phyloP scores from a whole-genome alignment of 441 rosid genomes.

The Jatropha multifida region DNA sequence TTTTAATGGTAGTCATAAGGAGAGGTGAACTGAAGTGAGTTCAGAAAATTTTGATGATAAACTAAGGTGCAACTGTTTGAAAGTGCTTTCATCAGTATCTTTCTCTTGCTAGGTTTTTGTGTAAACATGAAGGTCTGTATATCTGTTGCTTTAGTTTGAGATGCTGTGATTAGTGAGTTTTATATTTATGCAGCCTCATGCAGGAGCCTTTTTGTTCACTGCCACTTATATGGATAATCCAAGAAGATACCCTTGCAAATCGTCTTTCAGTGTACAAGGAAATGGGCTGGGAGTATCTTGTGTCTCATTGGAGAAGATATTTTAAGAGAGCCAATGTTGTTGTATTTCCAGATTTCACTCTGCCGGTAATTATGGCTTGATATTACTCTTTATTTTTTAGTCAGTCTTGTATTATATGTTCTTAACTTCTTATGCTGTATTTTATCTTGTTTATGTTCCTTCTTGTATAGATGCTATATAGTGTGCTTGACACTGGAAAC shows the following conservation, averaged over 20 bases:
- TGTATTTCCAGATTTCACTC: slow-evolving; percentile 76
- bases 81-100: not conserved
- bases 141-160: slow-evolving; percentile 29
- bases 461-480: slow-evolving; percentile 78
- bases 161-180: slow-evolving; percentile 54
- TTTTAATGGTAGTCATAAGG: not conserved
- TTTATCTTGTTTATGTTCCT: slow-evolving; percentile 30
- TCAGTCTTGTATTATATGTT: slow-evolving; percentile 20
- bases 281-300: slow-evolving; percentile 57
- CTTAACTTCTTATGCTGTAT: slow-evolving; percentile 23
- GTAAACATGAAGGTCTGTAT: slow-evolving; percentile 3
- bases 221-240: slow-evolving; percentile 92
- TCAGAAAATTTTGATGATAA: not conserved
- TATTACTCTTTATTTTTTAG: not conserved
- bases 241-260: slow-evolving; percentile 81
- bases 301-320: slow-evolving; percentile 71
- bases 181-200: slow-evolving; percentile 95
- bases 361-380: slow-evolving; percentile 60
- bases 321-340: slow-evolving; percentile 76
- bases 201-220: slow-evolving; percentile 94
- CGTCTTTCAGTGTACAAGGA: slow-evolving; percentile 66
- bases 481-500: slow-evolving; percentile 94
- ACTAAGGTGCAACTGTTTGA: slow-evolving; percentile 3
- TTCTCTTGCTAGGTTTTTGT: slow-evolving; percentile 1
- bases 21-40: not conserved